Base-by-base conservation (phyloP, 805 yeast genomes). In the Tetrapisispora pingtungensis region DNA sequence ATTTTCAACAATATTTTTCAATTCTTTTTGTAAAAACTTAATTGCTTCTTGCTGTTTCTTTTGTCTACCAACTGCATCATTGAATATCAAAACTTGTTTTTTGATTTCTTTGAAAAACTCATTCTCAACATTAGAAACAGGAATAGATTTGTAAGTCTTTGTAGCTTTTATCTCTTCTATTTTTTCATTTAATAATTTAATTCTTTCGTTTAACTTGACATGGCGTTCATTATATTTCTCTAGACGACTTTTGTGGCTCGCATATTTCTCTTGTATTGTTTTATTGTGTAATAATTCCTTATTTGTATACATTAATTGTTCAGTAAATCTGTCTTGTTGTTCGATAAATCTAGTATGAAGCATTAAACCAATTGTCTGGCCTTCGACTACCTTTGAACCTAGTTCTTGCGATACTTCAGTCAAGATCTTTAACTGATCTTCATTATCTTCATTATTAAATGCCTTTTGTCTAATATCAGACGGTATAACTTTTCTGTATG, bases 51-150 rank as follows among this genome's bases (percentile, higher is more conserved):
- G 48, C 26, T 60, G 44, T 6, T 46, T 46, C 30, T 48, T 49
- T 40, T 55, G 65, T 38, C 51, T 54, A 15, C 54, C 53, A 1
- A 66, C 64, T 30, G 57, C 55, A 10, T 50, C 49, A 49, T 67
- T 67, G 53, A 67, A 65, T 12, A 50, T 46, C 3, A 54, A 28
- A 0, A 63, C 62, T 22, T 61, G 62, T 12, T 48, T 52, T 36
- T 59, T 63, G 8, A 75, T 58, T 50, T 73, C 77, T 28, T 56
- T 61, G 45, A 71, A 65, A 78, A 79, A 76, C 22, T 50, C 57
- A 42, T 60, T 58, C 52, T 76, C 81, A 10, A 65, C 56, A 3
- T 57, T 57, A 41, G 69, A 64, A 28, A 74, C 51, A 0, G 70
- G 64, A 14, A 58, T 42, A 7, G 64, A 59, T 35, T 42, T 47